phyloP scores from a whole-genome alignment of 2,329 filamentous ascomycete genomes.

The Akanthomyces uredinophilus region DNA sequence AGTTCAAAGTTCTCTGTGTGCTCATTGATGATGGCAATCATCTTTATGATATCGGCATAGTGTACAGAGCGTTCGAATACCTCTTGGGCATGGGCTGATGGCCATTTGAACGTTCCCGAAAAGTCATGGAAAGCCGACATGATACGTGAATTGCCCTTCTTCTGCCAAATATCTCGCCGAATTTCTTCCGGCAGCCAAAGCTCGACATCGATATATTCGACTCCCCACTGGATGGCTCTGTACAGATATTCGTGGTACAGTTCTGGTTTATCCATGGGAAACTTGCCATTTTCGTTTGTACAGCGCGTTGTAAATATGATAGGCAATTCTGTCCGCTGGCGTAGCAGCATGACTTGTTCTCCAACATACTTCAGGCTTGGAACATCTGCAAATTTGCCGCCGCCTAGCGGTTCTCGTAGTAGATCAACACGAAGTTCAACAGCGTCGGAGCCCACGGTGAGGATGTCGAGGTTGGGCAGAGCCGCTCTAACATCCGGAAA shows the following conservation, averaged over 20 bases:
- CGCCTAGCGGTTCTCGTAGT: slow-evolving; percentile 62
- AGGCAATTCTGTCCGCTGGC: slow-evolving; percentile 80
- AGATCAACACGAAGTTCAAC: slow-evolving; percentile 82
- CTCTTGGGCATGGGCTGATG: slow-evolving; percentile 63
- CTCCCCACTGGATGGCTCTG: slow-evolving; percentile 80
- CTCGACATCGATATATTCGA: slow-evolving; percentile 87
- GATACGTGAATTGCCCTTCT: slow-evolving; percentile 73
- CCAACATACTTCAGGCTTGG: slow-evolving; percentile 81
- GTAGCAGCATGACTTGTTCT: slow-evolving; percentile 77
- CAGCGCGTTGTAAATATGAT: slow-evolving; percentile 86
- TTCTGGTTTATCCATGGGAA: slow-evolving; percentile 73
- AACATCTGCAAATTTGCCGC: slow-evolving; percentile 58
- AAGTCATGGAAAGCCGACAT: slow-evolving; percentile 93
- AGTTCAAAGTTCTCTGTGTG: slow-evolving; percentile 86
- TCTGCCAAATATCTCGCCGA: slow-evolving; percentile 59
- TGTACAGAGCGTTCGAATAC: slow-evolving; percentile 67
- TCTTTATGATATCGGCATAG: slow-evolving; percentile 83
- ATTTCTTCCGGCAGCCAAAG: slow-evolving; percentile 79
- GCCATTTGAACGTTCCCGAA: slow-evolving; percentile 79
- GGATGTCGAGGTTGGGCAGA: slow-evolving; percentile 77
- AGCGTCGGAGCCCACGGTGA: slow-evolving; percentile 81
- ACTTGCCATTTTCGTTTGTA: slow-evolving; percentile 74
- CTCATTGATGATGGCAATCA: slow-evolving; percentile 78
- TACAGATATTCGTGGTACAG: slow-evolving; percentile 77
- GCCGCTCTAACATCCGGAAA: slow-evolving; percentile 82